Percentiles rank a stretch among this genome's conserved stretches.
Evolutionary conservation across 305 asterid genomes (phyloP).

Genomic region (Rubia peregrina): DNA sequence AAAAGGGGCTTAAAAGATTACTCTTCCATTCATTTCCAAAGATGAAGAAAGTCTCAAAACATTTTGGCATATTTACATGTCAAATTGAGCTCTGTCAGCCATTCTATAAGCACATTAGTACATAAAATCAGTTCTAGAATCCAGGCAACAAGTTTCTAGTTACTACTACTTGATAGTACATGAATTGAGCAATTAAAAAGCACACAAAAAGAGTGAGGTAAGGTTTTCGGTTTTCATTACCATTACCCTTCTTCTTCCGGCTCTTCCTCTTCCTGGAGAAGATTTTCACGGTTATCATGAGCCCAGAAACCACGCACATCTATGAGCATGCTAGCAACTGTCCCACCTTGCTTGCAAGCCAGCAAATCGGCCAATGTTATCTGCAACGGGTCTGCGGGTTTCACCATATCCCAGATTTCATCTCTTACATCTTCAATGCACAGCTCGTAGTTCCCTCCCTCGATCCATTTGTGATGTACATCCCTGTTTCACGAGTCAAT

Average conservation of each 20-base stretch:
- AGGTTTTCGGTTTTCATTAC: not conserved
- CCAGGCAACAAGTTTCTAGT: constrained; percentile 1
- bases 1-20: not conserved
- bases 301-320: constrained; percentile 99
- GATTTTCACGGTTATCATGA: constrained; percentile 95
- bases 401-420: constrained; percentile 99
- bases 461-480: constrained; percentile 98
- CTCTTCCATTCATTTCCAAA: not conserved
- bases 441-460: constrained; percentile 95
- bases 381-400: constrained; percentile 77
- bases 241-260: constrained; percentile 77
- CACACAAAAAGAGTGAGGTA: not conserved
- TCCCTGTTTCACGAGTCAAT: constrained; percentile 52
- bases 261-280: constrained; percentile 99
- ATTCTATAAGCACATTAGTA: constrained; percentile 5
- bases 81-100: constrained; percentile 10
- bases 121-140: not conserved
- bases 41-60: not conserved
- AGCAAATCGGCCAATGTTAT: constrained; percentile 75
- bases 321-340: constrained; percentile 97
- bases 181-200: not conserved
- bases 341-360: constrained; percentile 91
- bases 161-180: not conserved
- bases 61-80: constrained; percentile 14
- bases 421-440: constrained; percentile 97